phyloP scores from a whole-genome alignment of 1,139 yeast genomes.

The Suhomyces guaymorum region DNA sequence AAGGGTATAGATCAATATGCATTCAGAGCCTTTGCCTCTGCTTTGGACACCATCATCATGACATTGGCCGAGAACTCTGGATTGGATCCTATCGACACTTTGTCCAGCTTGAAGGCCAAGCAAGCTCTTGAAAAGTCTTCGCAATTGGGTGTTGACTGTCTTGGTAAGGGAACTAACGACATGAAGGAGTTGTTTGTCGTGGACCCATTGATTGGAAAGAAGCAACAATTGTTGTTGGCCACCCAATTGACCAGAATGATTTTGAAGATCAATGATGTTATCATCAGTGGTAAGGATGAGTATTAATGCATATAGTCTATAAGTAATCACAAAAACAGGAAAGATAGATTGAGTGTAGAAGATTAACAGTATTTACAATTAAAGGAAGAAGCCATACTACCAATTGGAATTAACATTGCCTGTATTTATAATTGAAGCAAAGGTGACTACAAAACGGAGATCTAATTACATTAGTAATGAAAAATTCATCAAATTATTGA shows the following conservation, averaged over 20 bases:
- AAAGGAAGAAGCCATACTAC: too few species aligned
- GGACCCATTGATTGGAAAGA: slow-evolving; percentile 96
- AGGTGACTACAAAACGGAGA: too few species aligned
- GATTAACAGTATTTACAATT: too few species aligned
- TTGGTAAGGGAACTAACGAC: slow-evolving; percentile 82
- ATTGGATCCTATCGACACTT: slow-evolving; percentile 86
- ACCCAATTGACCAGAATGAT: slow-evolving; percentile 98
- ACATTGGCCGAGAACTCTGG: slow-evolving; percentile 97
- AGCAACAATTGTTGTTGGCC: slow-evolving; percentile 91
- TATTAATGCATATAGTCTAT: slow-evolving; percentile 39
- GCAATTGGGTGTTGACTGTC: slow-evolving; percentile 88
- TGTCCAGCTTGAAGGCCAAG: slow-evolving; percentile 78
- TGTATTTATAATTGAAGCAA: too few species aligned
- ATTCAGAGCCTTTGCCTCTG: slow-evolving; percentile 89
- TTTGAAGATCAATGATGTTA: slow-evolving; percentile 92
- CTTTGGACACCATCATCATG: slow-evolving; percentile 90
- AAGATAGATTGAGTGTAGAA: too few species aligned
- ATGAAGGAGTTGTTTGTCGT: slow-evolving; percentile 94
- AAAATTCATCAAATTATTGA: too few species aligned
- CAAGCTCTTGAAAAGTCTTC: slow-evolving; percentile 75
- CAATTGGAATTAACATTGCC: too few species aligned
- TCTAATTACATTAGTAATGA: too few species aligned
- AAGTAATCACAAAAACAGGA: too few species aligned
- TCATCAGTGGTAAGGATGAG: slow-evolving; percentile 85
- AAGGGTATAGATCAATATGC: slow-evolving; percentile 97